phyloP scores from a whole-genome alignment of 2,329 filamentous ascomycete species.

The Stagonosporopsis vannaccii region DNA sequence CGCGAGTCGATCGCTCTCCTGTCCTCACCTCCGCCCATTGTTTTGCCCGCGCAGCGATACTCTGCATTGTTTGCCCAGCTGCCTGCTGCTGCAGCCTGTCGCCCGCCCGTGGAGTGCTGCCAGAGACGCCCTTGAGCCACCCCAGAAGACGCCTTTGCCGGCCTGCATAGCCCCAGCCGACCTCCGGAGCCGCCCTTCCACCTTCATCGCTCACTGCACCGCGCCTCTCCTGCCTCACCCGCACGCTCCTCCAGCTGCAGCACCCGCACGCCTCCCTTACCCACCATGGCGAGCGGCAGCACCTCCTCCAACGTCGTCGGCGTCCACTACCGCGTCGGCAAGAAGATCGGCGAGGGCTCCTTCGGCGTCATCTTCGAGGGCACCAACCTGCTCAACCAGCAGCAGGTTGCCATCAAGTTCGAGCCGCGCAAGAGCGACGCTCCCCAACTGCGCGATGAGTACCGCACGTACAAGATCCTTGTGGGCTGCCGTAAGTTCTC shows the following conservation, averaged over 20 bases:
- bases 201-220: constrained; percentile 21
- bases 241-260: constrained; percentile 17
- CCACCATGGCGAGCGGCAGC: constrained; percentile 81
- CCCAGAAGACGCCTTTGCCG: constrained; percentile 24
- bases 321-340: constrained; percentile 97
- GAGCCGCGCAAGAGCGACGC: constrained; percentile 99
- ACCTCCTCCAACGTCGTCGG: constrained; percentile 97
- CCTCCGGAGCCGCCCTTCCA: constrained; percentile 31
- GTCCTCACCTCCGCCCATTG: constrained; percentile 31
- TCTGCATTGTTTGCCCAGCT: constrained; percentile 27
- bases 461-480: constrained; percentile 98
- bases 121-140: constrained; percentile 13
- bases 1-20: constrained; percentile 36
- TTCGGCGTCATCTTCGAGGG: constrained; percentile 99
- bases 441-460: constrained; percentile 96
- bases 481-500: constrained; percentile 92
- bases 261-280: constrained; percentile 13
- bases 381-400: constrained; percentile 97
- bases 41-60: constrained; percentile 26
- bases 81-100: constrained; percentile 28
- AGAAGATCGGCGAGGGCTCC: constrained; percentile 99
- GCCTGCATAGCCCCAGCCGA: constrained; percentile 37
- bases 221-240: constrained; percentile 20
- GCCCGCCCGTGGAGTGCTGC: constrained; percentile 18
- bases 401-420: constrained; percentile 99